Conservation (phyloP, 305 asterid genomes). For the Fraxinus xanthoxyloides region DNA sequence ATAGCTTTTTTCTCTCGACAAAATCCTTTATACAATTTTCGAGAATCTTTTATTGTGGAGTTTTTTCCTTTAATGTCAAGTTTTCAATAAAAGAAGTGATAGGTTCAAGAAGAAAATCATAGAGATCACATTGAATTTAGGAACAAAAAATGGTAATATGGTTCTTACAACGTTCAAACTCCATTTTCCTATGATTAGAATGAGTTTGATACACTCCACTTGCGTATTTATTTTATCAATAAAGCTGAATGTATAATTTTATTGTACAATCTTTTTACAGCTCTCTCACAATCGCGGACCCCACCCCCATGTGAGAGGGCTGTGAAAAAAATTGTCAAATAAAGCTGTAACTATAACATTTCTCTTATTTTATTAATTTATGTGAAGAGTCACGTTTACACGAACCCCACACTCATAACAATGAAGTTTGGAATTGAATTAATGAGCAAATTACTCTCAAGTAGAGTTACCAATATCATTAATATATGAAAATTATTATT, state of each 20-base stretch:
- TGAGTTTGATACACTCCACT: too few species aligned
- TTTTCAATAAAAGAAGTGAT: background rate
- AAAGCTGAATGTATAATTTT: too few species aligned
- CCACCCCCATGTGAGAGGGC: too few species aligned
- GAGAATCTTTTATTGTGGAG: background rate
- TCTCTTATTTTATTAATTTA: too few species aligned
- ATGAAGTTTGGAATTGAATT: too few species aligned
- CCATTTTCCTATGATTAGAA: background rate
- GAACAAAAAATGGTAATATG: background rate
- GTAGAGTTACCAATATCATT: too few species aligned
- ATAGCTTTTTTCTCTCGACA: background rate
- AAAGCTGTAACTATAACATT: too few species aligned
- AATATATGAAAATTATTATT: too few species aligned
- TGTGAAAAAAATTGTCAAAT: too few species aligned
- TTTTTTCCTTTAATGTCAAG: background rate
- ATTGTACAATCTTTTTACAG: too few species aligned
- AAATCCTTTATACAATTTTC: background rate
- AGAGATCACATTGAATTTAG: background rate
- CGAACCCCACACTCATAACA: background rate
- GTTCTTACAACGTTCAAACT: background rate
- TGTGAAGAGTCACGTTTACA: background rate
- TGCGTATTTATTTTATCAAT: background rate
- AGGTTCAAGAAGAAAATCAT: background rate
- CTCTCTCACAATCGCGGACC: too few species aligned
- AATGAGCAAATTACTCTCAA: too few species aligned